phyloP scores from a whole-genome alignment of 2,329 filamentous ascomycete species.

The Helotiales sp. region DNA sequence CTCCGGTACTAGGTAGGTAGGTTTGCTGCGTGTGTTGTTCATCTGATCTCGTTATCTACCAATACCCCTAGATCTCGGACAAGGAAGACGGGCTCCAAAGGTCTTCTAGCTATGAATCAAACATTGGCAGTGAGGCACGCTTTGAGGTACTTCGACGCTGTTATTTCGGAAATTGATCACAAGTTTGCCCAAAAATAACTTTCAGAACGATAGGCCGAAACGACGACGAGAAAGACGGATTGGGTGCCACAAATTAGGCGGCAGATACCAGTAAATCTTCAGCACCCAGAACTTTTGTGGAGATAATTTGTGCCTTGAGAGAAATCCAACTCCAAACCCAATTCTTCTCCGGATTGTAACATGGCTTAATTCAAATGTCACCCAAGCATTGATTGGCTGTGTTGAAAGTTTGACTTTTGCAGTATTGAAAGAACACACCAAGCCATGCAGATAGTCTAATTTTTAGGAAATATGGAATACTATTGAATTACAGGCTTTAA shows the following conservation, averaged over 20 bases:
- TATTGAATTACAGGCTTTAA: constrained; percentile 3
- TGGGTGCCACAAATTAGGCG: not conserved
- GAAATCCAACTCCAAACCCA: no score
- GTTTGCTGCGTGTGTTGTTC: no score
- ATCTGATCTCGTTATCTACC: no score
- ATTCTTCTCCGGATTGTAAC: not conserved
- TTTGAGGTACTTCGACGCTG: not conserved
- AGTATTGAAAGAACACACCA: not conserved
- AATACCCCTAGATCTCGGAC: no score
- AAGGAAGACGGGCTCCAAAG: no score
- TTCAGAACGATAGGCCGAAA: not conserved
- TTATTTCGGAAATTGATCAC: not conserved
- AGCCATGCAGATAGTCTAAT: not conserved
- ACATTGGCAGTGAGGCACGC: no score
- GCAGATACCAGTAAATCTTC: not conserved
- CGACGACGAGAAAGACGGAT: not conserved
- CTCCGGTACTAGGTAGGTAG: no score
- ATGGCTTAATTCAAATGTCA: not conserved
- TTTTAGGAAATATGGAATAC: not conserved
- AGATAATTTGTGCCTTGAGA: no score
- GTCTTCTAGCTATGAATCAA: no score
- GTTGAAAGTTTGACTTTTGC: not conserved
- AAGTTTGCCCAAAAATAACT: not conserved
- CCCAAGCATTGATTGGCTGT: not conserved
- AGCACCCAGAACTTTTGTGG: not conserved